phyloP scores from a whole-genome alignment of 345 rosid genomes.

The Corchorus olitorius region DNA sequence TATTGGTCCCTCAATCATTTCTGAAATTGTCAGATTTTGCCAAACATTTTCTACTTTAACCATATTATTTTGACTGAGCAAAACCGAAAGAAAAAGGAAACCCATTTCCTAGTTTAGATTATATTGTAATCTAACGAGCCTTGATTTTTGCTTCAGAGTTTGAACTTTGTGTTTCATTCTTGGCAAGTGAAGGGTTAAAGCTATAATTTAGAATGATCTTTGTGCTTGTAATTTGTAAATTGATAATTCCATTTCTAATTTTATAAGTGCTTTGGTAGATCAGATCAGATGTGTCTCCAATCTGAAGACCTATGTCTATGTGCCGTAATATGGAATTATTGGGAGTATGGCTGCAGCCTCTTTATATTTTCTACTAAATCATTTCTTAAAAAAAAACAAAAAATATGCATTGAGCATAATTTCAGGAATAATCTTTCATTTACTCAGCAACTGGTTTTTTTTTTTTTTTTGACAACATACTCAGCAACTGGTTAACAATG shows the following conservation, averaged over 20 bases:
- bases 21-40: background rate
- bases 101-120: background rate
- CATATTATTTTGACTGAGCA: background rate
- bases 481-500: no score
- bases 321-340: no score
- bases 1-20: background rate
- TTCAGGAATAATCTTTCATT: no score
- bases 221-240: constrained; percentile 6
- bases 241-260: background rate
- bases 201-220: background rate
- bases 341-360: no score
- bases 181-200: background rate
- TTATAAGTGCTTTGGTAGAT: background rate
- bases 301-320: no score
- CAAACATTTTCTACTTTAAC: background rate
- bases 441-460: no score
- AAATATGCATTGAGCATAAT: no score
- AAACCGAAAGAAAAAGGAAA: background rate
- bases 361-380: no score
- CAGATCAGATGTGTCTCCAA: no score
- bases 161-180: background rate
- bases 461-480: no score
- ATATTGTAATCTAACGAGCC: background rate
- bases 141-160: background rate
- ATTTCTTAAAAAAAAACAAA: no score